These are phyloP conservation scores for Macrophomina phaseolina DNA, from an alignment of 2,329 filamentous ascomycete species.

Conservation along the genomic window DNA sequence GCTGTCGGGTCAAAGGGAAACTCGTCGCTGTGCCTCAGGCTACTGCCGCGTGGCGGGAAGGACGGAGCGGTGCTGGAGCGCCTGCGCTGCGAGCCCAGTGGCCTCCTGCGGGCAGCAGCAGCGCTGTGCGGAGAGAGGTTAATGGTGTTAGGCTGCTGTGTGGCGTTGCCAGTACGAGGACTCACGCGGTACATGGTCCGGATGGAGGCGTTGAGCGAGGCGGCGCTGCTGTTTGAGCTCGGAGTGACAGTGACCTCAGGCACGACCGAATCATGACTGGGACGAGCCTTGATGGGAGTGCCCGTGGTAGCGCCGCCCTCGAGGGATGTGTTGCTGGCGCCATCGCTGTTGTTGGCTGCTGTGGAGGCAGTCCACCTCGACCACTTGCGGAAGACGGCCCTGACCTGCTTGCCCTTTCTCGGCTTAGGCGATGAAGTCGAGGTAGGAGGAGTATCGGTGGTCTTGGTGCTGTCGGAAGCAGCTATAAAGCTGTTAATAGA, in stretches of 20 bases:
- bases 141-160: not conserved
- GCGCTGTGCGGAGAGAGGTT: not conserved
- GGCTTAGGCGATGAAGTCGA: not conserved
- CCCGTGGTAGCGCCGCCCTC: not conserved
- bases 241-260: not conserved
- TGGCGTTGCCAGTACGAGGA: not conserved
- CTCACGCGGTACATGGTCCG: slow-evolving; percentile 9
- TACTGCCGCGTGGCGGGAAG: not conserved
- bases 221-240: not conserved
- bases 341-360: not conserved
- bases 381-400: not conserved
- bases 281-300: not conserved
- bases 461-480: not conserved
- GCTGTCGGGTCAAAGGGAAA: not conserved
- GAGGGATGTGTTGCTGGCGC: not conserved
- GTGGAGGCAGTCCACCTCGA: not conserved
- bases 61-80: not conserved
- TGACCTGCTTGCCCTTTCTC: not conserved
- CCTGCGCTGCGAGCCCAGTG: not conserved
- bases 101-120: not conserved
- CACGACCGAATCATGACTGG: not conserved
- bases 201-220: slow-evolving; percentile 3
- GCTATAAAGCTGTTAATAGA: not conserved
- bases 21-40: slow-evolving; percentile 2
- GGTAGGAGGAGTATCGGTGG: not conserved